phyloP scores from a whole-genome alignment of 345 rosid genomes.

The Garcia nutans region DNA sequence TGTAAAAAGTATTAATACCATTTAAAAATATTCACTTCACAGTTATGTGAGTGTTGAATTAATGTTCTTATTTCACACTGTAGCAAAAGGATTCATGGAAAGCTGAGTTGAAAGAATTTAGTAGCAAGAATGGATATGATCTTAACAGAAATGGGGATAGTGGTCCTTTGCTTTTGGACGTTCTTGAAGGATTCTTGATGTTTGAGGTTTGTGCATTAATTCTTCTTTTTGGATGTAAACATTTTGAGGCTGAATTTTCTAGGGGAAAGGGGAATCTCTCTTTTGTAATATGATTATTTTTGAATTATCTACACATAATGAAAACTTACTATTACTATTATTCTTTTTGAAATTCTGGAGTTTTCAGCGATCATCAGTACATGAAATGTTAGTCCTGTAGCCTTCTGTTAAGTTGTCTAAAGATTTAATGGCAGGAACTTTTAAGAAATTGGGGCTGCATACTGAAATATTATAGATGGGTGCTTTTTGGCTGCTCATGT shows the following conservation, averaged over 20 bases:
- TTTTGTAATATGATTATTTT: background rate
- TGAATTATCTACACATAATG: background rate
- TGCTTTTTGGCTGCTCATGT: background rate
- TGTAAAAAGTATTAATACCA: background rate
- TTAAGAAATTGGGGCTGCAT: background rate
- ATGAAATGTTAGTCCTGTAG: background rate
- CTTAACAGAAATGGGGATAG: conserved; percentile 82
- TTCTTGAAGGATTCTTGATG: conserved; percentile 91
- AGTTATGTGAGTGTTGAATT: conserved; percentile 4
- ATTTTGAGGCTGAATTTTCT: conserved; percentile 1
- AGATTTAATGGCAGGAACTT: background rate
- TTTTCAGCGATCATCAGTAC: background rate
- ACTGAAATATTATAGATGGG: background rate
- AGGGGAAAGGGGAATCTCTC: conserved; percentile 9
- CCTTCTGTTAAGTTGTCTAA: background rate
- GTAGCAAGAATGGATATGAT: conserved; percentile 76
- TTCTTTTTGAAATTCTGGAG: background rate
- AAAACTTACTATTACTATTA: background rate
- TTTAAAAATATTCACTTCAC: conserved; percentile 6
- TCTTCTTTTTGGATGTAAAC: background rate
- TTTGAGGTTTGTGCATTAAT: conserved; percentile 51
- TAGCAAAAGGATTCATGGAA: conserved; percentile 94
- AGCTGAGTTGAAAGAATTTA: conserved; percentile 78
- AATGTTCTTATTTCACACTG: conserved; percentile 17
- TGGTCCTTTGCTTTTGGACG: conserved; percentile 79